These are phyloP conservation scores for Xylaria castorea DNA, from an alignment of 495 filamentous ascomycete genomes.

Conservation along the genomic window DNA sequence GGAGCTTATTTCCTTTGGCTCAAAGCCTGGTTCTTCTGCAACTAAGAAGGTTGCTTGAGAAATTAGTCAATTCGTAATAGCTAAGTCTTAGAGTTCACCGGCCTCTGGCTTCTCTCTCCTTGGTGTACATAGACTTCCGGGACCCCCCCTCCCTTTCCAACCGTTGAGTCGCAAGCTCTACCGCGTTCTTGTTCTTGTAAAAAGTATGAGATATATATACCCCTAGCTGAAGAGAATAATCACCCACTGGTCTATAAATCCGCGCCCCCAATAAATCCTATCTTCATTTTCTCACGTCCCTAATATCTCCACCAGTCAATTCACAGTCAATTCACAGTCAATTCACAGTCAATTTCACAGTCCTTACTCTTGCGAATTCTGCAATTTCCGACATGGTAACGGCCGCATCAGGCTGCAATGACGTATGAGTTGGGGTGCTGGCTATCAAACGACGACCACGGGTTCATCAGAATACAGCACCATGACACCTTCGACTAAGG, in stretches of 20 bases:
- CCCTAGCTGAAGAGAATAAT: background rate
- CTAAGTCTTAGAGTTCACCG: background rate
- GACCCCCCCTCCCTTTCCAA: background rate
- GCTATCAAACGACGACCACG: background rate
- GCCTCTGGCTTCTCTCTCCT: background rate
- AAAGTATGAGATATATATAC: background rate
- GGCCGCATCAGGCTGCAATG: constrained; percentile 1
- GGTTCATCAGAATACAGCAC: background rate
- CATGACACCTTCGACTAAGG: constrained; percentile 46
- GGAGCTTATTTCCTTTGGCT: background rate
- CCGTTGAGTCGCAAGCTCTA: background rate
- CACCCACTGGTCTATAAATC: background rate
- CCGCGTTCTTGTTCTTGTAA: background rate
- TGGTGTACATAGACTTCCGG: background rate
- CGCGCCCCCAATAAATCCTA: background rate
- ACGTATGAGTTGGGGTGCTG: background rate
- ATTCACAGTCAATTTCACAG: background rate
- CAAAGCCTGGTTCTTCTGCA: constrained; percentile 4
- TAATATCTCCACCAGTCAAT: background rate
- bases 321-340: too few species aligned
- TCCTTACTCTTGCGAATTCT: background rate
- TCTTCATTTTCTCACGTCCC: background rate
- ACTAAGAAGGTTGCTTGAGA: background rate
- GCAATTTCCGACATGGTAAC: background rate
- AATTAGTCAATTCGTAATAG: constrained; percentile 5